Conservation (phyloP, 768 basidiomycete species). For the Mycena kentingensis region DNA sequence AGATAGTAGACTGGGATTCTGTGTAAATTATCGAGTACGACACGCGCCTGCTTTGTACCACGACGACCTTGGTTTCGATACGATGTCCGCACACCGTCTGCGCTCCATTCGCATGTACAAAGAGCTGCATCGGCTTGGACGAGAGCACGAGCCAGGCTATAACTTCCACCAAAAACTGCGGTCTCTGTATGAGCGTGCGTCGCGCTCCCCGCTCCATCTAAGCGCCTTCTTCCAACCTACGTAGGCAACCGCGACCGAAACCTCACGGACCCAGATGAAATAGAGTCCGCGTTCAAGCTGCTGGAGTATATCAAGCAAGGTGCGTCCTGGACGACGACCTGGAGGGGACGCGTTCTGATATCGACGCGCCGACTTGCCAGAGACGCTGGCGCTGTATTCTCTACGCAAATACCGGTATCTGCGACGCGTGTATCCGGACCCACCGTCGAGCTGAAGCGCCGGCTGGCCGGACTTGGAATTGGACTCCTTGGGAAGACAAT, state of each 20-base stretch:
- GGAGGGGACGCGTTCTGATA: neutral
- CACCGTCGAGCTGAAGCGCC: slow-evolving; percentile 24
- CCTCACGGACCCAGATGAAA: slow-evolving; percentile 67
- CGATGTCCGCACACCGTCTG: slow-evolving; percentile 38
- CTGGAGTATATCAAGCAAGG: slow-evolving; percentile 89
- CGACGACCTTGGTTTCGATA: too few relatives aligned
- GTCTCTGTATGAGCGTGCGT: slow-evolving; percentile 71
- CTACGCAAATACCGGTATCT: slow-evolving; percentile 82
- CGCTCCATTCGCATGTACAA: slow-evolving; percentile 78
- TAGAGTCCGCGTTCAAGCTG: slow-evolving; percentile 72
- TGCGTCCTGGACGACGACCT: slow-evolving; percentile 37
- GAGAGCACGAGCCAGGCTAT: slow-evolving; percentile 84
- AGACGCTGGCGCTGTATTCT: slow-evolving; percentile 81
- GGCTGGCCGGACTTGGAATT: too few relatives aligned
- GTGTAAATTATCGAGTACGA: too few relatives aligned
- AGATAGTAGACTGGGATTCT: too few relatives aligned
- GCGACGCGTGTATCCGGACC: slow-evolving; percentile 65
- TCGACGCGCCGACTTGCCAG: slow-evolving; percentile 38
- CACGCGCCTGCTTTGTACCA: too few relatives aligned
- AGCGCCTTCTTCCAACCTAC: neutral
- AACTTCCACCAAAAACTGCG: slow-evolving; percentile 76
- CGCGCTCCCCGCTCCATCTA: slow-evolving; percentile 4
- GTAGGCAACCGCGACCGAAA: slow-evolving; percentile 59
- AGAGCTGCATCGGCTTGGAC: slow-evolving; percentile 76
- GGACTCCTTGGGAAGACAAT: too few relatives aligned